phyloP scores from a whole-genome alignment of 306 rosid species.

The Ziziphus jujuba region DNA sequence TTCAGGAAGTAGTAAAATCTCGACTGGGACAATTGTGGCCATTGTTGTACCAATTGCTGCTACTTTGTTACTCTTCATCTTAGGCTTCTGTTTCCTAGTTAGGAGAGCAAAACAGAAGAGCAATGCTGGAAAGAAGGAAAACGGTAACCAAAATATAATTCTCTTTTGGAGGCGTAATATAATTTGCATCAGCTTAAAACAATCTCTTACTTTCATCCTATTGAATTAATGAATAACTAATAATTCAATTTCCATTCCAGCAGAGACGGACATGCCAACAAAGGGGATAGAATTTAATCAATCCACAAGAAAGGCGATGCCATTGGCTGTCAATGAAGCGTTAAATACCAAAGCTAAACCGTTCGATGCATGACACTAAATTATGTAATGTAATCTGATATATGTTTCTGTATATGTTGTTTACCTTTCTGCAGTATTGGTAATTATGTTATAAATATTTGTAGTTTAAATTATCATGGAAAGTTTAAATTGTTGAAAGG shows the following conservation, averaged over 20 bases:
- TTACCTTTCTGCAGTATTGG: no score
- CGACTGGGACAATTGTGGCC: constrained; percentile 7
- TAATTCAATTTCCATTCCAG: not conserved
- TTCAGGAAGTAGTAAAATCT: constrained; percentile 13
- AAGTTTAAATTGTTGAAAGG: no score
- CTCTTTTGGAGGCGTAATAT: no score
- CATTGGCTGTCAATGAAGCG: no score
- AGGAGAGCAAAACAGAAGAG: constrained; percentile 20
- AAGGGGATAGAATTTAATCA: not conserved
- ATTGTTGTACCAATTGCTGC: constrained; percentile 24
- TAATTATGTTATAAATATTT: no score
- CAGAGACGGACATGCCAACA: not conserved
- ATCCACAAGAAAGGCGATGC: not conserved
- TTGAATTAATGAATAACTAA: not conserved
- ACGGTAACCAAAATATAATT: constrained; percentile 1
- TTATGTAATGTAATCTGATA: no score
- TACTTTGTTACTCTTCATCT: not conserved
- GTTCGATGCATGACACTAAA: no score
- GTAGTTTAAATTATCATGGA: no score
- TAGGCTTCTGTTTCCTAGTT: constrained; percentile 11
- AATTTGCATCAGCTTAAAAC: not conserved
- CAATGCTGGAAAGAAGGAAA: not conserved
- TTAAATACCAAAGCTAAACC: no score
- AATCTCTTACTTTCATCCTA: not conserved
- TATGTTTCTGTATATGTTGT: no score